Evolutionary conservation across 257 asterid genomes (phyloP), one percentile per base, ranked within the genome.

Genomic region (Gynochthodes officinalis): DNA sequence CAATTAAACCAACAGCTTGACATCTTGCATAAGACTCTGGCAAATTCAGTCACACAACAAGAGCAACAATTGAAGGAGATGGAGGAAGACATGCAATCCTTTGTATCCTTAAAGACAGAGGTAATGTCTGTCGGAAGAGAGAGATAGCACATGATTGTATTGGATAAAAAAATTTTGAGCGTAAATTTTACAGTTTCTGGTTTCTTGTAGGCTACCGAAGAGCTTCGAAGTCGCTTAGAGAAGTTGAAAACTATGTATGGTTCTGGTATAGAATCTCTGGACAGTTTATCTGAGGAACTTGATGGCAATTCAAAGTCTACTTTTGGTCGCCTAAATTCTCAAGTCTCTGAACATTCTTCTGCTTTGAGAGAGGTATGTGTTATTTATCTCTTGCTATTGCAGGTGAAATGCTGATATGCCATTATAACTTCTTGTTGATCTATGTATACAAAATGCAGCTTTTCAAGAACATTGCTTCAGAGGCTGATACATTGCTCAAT

Each of bases 81-180:
- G 96, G 95, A 95, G 84, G 96, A 91, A 81, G 98, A 95, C 81
- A 91, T 95, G 99, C 91, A 87, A 76, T 86, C 90, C 69, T 95
- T 95, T 76, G 96, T 95, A 77, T 82, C 96, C 76, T 87, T 91
- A 52, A 95, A 95, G 89, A 85, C 83, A 40, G 84, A 90, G 96
- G 99, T 94, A 87, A 53, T 50, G 35, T 37, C 54, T 42, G 13
- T 33, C 44, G 19, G 49, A 48, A 35, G 9, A 30, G 25, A 35
- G 64, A 60, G 25, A 72, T 64, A 16, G 67, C 62, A 48, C 70
- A 72, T 33, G 59, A 78, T 71, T 74, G 72, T 72, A 67, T 57
- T 32, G 32, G 58, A 64, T 69, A 33, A 33, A 59, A 39, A 23
- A 12, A 1, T n/a, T 42, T 27, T 69, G 73, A 65, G 75, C 68